phyloP scores from a whole-genome alignment of 2,329 filamentous ascomycete genomes.

The Colletotrichum limetticola region DNA sequence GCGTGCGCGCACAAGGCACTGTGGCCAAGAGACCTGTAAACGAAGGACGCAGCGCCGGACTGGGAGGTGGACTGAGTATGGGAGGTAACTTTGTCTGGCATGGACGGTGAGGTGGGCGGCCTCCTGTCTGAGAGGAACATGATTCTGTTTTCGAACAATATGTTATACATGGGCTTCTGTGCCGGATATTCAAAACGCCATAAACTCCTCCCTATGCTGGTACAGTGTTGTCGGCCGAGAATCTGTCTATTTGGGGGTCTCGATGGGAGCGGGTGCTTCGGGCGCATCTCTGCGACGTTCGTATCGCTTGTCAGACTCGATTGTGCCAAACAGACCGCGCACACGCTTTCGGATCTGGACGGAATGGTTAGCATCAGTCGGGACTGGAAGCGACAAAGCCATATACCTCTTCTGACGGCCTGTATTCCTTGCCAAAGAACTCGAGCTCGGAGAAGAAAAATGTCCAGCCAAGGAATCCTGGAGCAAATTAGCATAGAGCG shows the following conservation, averaged over 20 bases:
- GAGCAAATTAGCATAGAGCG: constrained; percentile 26
- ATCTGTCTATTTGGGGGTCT: constrained; percentile 33
- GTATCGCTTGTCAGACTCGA: constrained; percentile 55
- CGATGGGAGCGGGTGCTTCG: constrained; percentile 40
- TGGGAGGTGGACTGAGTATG: constrained; percentile 65
- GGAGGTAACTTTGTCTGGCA: constrained; percentile 69
- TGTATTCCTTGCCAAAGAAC: constrained; percentile 55
- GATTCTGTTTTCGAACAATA: constrained; percentile 38
- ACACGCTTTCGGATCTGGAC: constrained; percentile 49
- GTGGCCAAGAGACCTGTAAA: constrained; percentile 85
- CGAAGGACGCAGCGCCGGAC: constrained; percentile 63
- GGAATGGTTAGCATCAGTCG: background rate
- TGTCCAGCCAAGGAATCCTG: constrained; percentile 51
- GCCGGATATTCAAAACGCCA: constrained; percentile 35
- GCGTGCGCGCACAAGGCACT: constrained; percentile 80
- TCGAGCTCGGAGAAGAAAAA: constrained; percentile 56
- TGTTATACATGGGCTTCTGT: constrained; percentile 38
- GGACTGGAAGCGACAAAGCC: background rate
- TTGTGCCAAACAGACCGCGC: constrained; percentile 51
- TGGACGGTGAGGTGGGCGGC: constrained; percentile 43
- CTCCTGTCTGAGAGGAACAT: constrained; percentile 19
- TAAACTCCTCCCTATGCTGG: constrained; percentile 32
- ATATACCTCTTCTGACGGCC: constrained; percentile 53
- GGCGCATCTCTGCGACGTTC: constrained; percentile 53
- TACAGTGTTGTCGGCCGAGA: background rate